Percentiles rank a stretch among this genome's conserved stretches.
These are phyloP conservation scores for Trametopsis cervina DNA, from an alignment of 768 basidiomycete species.

Conservation along the genomic window DNA sequence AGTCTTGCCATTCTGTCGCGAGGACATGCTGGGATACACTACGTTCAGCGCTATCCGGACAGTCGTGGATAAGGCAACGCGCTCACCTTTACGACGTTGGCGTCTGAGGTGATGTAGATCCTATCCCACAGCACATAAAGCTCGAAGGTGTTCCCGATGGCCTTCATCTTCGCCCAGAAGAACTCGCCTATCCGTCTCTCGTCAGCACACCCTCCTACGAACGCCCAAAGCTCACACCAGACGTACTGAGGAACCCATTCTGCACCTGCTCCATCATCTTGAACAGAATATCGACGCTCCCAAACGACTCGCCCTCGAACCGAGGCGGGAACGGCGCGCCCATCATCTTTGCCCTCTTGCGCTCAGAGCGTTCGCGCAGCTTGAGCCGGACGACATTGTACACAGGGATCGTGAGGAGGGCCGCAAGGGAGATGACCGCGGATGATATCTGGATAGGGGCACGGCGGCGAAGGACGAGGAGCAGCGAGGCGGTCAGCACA, in stretches of 20 bases:
- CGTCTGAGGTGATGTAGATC: constrained; percentile 14
- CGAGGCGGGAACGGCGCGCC: constrained; percentile 20
- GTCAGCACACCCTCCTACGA: neutral
- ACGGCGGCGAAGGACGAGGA: neutral
- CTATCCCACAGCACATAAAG: constrained; percentile 17
- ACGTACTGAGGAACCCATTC: constrained; percentile 31
- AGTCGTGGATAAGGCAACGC: neutral
- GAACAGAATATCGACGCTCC: constrained; percentile 29
- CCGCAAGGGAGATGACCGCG: neutral
- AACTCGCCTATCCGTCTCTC: constrained; percentile 16
- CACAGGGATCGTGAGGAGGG: neutral
- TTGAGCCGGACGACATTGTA: neutral
- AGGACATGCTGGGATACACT: constrained; percentile 28
- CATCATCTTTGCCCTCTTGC: constrained; percentile 1
- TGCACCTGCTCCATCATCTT: constrained; percentile 15
- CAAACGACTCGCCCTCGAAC: constrained; percentile 26
- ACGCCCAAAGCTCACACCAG: neutral
- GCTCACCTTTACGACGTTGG: constrained; percentile 27
- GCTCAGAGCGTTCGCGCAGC: neutral
- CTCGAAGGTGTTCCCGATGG: constrained; percentile 18
- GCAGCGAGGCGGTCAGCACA: neutral
- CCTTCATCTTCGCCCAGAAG: constrained; percentile 19
- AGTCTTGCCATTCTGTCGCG: constrained; percentile 36
- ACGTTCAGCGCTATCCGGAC: neutral
- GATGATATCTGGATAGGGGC: neutral